Percentiles rank a stretch among this genome's conserved stretches.
Conservation (phyloP, 805 yeast genomes). For the Kuraishia borneana region DNA sequence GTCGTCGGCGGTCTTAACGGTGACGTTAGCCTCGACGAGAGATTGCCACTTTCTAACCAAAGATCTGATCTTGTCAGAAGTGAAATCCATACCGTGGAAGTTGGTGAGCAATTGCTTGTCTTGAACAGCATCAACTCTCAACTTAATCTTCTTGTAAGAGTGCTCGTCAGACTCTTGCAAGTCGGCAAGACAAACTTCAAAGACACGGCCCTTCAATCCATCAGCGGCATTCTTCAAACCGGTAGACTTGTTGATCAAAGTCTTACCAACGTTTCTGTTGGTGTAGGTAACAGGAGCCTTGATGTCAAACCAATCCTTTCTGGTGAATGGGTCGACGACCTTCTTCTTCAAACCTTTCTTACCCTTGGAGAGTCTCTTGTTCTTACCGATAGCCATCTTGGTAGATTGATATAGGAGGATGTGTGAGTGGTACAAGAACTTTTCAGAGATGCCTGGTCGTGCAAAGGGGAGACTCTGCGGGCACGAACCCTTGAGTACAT, state of each 20-base stretch:
- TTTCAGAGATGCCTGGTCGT: not conserved
- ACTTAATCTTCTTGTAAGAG: slow-evolving; percentile 93
- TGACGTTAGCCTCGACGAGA: slow-evolving; percentile 93
- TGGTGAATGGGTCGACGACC: slow-evolving; percentile 98
- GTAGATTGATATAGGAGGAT: slow-evolving; percentile 1
- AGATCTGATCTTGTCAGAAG: slow-evolving; percentile 95
- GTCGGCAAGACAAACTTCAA: slow-evolving; percentile 93
- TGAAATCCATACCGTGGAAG: slow-evolving; percentile 99
- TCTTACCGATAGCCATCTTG: slow-evolving; percentile 52
- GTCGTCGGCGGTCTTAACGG: slow-evolving; percentile 97
- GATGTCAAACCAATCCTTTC: slow-evolving; percentile 97
- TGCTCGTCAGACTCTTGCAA: slow-evolving; percentile 98
- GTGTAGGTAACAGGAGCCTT: slow-evolving; percentile 98
- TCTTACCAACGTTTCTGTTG: slow-evolving; percentile 98
- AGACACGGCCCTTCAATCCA: slow-evolving; percentile 95
- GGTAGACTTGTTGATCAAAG: slow-evolving; percentile 95
- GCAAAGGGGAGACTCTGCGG: not conserved
- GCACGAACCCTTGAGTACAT: not conserved
- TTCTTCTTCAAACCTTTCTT: slow-evolving; percentile 98
- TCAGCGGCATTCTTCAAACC: slow-evolving; percentile 98
- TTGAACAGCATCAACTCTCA: slow-evolving; percentile 98
- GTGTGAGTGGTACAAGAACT: not conserved
- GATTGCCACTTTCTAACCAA: slow-evolving; percentile 99
- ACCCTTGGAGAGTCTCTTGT: slow-evolving; percentile 77
- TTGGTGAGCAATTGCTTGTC: slow-evolving; percentile 97